Conservation (phyloP, 2,329 filamentous ascomycete genomes). For the Cladophialophora psammophila region DNA sequence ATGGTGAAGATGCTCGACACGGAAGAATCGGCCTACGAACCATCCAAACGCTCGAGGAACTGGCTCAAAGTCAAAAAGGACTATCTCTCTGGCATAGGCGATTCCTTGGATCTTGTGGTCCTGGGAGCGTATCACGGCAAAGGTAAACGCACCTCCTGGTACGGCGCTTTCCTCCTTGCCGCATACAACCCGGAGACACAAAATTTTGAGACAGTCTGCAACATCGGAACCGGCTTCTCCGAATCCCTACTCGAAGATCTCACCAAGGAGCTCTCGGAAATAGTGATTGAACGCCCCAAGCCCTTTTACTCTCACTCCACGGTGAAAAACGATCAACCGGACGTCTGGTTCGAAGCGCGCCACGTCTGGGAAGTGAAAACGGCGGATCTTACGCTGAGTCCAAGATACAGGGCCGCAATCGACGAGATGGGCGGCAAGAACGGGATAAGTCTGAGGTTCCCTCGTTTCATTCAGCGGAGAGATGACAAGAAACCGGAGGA, state of each 20-base stretch:
- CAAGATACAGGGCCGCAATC: constrained; percentile 89
- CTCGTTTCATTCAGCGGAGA: constrained; percentile 86
- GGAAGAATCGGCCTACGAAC: constrained; percentile 90
- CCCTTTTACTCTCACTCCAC: constrained; percentile 90
- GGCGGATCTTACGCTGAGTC: constrained; percentile 90
- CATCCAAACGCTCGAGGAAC: constrained; percentile 93
- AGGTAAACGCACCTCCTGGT: constrained; percentile 94
- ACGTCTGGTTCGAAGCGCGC: constrained; percentile 96
- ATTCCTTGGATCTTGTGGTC: constrained; percentile 95
- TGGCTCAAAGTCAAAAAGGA: constrained; percentile 99
- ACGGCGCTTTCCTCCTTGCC: constrained; percentile 92
- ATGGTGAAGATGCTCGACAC: constrained; percentile 99
- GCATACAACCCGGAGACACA: constrained; percentile 86
- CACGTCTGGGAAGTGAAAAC: constrained; percentile 98
- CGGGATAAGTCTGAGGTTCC: constrained; percentile 89
- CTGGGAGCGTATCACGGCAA: constrained; percentile 92
- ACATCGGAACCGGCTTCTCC: constrained; percentile 96
- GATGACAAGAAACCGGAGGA: constrained; percentile 96
- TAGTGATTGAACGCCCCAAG: constrained; percentile 87
- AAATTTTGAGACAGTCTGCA: constrained; percentile 93
- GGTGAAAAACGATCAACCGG: constrained; percentile 89
- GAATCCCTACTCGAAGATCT: constrained; percentile 92
- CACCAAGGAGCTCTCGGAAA: constrained; percentile 74
- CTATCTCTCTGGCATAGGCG: constrained; percentile 90
- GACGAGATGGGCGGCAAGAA: constrained; percentile 74